Percentiles rank a stretch among this genome's conserved stretches.
These are phyloP conservation scores for Erodium trifolium DNA, from an alignment of 441 rosid species.

Conservation along the genomic window DNA sequence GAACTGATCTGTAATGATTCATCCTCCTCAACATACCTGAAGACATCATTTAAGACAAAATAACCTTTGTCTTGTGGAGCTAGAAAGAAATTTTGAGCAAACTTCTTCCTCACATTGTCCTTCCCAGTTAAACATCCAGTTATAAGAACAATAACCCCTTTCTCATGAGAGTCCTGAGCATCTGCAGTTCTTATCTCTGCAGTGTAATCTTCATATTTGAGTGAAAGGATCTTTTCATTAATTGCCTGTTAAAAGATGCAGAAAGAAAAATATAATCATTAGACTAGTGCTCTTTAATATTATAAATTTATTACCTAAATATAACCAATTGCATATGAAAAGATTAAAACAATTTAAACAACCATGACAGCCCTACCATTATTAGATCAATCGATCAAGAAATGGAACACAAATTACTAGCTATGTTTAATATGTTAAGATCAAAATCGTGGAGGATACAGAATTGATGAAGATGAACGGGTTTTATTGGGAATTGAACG, in stretches of 20 bases:
- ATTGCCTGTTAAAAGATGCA: constrained; percentile 55
- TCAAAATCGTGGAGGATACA: too few relatives aligned
- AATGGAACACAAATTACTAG: background rate
- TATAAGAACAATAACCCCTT: constrained; percentile 57
- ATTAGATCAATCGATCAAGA: background rate
- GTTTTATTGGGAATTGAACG: too few relatives aligned
- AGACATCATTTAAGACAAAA: constrained; percentile 76
- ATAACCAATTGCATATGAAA: background rate
- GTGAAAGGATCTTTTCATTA: constrained; percentile 60
- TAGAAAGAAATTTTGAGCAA: constrained; percentile 73
- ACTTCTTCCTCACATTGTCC: constrained; percentile 58
- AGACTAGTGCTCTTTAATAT: too few relatives aligned
- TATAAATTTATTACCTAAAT: too few relatives aligned
- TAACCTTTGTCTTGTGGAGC: constrained; percentile 77
- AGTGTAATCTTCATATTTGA: constrained; percentile 53
- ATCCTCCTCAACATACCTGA: constrained; percentile 59
- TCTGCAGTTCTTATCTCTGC: constrained; percentile 84
- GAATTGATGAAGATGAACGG: too few relatives aligned
- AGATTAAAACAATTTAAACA: background rate
- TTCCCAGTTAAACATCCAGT: constrained; percentile 14
- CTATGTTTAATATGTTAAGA: background rate
- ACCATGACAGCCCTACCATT: background rate
- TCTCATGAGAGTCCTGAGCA: constrained; percentile 70
- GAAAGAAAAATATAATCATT: background rate
- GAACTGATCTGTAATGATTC: constrained; percentile 28